phyloP scores from a whole-genome alignment of 169 alveolate genomes.

The Fabrea salina region DNA sequence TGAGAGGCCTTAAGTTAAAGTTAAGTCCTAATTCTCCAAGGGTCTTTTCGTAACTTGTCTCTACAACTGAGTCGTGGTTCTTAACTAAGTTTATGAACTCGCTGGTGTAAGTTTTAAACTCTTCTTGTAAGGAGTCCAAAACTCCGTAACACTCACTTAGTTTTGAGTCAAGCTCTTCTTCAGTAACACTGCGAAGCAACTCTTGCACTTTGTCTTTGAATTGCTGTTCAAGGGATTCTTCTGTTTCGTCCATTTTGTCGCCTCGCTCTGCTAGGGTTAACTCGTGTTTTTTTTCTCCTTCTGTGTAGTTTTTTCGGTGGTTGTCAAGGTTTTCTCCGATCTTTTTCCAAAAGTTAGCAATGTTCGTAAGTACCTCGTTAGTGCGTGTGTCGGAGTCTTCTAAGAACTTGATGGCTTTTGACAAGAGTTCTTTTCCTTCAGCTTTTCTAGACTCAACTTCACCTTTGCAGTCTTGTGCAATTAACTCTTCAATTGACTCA shows the following conservation, averaged over 20 bases:
- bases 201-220: neutral
- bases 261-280: slow-evolving; percentile 1
- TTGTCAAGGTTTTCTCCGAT: neutral
- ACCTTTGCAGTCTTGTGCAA: neutral
- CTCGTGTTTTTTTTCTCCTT: slow-evolving; percentile 27
- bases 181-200: neutral
- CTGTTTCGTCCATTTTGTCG: slow-evolving; percentile 10
- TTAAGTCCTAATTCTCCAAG: neutral
- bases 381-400: slow-evolving; percentile 26
- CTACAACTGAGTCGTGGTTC: neutral
- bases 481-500: neutral
- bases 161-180: slow-evolving; percentile 3
- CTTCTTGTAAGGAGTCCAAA: neutral
- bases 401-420: slow-evolving; percentile 7
- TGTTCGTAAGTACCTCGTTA: neutral
- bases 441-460: neutral
- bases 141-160: neutral
- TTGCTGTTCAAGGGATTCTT: slow-evolving; percentile 19
- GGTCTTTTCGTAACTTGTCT: neutral
- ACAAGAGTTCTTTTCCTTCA: neutral
- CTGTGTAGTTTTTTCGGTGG: neutral
- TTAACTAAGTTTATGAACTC: neutral
- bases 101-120: neutral
- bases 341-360: slow-evolving; percentile 3
- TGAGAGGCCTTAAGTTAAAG: neutral